phyloP scores from a whole-genome alignment of 768 basidiomycete genomes.

The Suillus hirtellus region DNA sequence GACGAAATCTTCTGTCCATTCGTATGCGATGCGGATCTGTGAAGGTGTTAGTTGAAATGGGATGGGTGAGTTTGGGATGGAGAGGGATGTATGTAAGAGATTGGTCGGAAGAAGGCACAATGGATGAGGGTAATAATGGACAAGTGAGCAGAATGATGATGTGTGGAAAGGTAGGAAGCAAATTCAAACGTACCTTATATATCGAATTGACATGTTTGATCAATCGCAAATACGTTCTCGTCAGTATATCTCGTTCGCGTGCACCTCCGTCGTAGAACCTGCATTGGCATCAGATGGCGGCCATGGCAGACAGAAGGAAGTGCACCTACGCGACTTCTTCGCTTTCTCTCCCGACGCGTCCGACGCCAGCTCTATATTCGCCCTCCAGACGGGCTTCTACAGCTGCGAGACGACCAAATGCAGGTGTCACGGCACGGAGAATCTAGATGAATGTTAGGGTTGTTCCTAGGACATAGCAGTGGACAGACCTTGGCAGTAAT shows the following conservation, averaged over 20 bases:
- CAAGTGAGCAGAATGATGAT: background rate
- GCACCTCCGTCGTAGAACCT: constrained; percentile 92
- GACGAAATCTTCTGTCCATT: constrained; percentile 96
- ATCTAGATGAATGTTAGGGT: constrained; percentile 39
- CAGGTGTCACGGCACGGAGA: constrained; percentile 82
- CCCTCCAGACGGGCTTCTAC: constrained; percentile 87
- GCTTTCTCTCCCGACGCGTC: constrained; percentile 81
- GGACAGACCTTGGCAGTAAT: constrained; percentile 58
- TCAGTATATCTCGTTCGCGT: constrained; percentile 81
- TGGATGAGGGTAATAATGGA: background rate
- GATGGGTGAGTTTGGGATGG: background rate
- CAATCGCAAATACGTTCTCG: constrained; percentile 71
- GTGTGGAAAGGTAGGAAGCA: background rate
- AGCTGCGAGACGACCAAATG: constrained; percentile 88
- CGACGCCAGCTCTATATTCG: constrained; percentile 87
- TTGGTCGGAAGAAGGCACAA: background rate
- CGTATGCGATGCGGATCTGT: constrained; percentile 86
- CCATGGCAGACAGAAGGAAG: background rate
- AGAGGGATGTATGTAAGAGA: background rate
- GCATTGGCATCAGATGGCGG: background rate
- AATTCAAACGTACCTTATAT: constrained; percentile 61
- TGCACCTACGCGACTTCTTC: constrained; percentile 86
- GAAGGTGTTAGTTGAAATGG: background rate
- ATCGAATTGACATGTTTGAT: constrained; percentile 91
- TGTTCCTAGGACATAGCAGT: background rate